Percentiles rank a stretch among this genome's conserved stretches.
Conservation (phyloP, 352 stramenopile genomes). For the Pythium angustatum region DNA sequence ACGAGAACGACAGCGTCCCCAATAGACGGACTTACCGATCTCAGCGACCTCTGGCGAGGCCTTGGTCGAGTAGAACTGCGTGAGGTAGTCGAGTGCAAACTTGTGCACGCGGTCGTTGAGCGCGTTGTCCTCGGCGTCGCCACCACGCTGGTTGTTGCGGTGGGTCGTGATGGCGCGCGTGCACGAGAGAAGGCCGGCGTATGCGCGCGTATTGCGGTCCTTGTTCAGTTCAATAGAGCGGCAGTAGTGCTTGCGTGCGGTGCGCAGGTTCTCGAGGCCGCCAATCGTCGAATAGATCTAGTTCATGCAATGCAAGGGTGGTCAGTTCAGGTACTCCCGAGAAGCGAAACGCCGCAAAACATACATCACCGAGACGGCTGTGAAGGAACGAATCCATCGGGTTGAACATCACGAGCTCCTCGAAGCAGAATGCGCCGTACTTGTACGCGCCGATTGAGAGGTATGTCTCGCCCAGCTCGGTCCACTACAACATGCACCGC, state of each 20-base stretch:
- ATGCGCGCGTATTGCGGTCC: conserved; percentile 32
- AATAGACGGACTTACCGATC: conserved; percentile 21
- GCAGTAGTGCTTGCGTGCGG: conserved; percentile 44
- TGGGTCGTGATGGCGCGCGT: conserved; percentile 36
- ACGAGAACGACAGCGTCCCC: too few relatives aligned
- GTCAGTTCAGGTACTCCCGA: background rate
- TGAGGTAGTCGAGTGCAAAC: conserved; percentile 34
- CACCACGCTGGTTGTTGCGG: conserved; percentile 29
- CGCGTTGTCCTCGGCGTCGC: conserved; percentile 36
- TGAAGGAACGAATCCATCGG: conserved; percentile 44
- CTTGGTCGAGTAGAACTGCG: conserved; percentile 31
- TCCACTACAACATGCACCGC: conserved; percentile 32
- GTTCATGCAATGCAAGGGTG: background rate
- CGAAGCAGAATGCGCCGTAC: conserved; percentile 49
- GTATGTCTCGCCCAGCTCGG: conserved; percentile 40
- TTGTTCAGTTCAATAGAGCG: conserved; percentile 45
- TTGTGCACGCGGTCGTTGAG: conserved; percentile 42
- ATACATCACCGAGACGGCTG: conserved; percentile 39
- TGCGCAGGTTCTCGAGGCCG: conserved; percentile 35
- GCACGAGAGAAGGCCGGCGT: conserved; percentile 36
- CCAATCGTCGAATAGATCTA: conserved; percentile 44
- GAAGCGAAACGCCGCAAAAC: background rate
- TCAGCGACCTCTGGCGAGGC: conserved; percentile 30
- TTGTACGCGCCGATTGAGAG: conserved; percentile 33
- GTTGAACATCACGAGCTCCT: conserved; percentile 46